Evolutionary conservation across 164 flowering plant species (phyloP).

Genomic region (Dillenia turbinata): DNA sequence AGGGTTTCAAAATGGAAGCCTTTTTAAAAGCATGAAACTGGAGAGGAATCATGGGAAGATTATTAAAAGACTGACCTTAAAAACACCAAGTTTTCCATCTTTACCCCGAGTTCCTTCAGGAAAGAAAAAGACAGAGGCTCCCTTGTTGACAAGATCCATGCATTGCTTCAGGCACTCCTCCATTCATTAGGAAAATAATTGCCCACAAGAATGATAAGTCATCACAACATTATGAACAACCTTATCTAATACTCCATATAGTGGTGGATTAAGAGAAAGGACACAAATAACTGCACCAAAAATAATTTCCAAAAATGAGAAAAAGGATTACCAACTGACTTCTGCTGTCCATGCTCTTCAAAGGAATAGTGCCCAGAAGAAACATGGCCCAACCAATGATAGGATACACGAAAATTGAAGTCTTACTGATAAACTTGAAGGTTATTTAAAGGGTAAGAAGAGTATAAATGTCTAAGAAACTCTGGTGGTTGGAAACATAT

Average conservation of each 20-base stretch:
- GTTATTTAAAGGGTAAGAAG: slow-evolving; percentile 80
- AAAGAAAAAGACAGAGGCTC: slow-evolving; percentile 93
- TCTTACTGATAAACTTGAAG: slow-evolving; percentile 96
- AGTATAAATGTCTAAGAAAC: slow-evolving; percentile 82
- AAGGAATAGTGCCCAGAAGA: slow-evolving; percentile 74
- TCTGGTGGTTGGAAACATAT: slow-evolving; percentile 93
- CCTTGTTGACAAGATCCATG: slow-evolving; percentile 69
- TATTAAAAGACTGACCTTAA: slow-evolving; percentile 57
- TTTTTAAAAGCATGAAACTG: too few species aligned
- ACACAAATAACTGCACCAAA: neutral
- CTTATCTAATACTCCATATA: neutral
- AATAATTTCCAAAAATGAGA: neutral
- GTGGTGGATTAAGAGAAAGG: neutral
- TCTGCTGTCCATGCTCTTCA: slow-evolving; percentile 86
- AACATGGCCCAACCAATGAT: slow-evolving; percentile 97
- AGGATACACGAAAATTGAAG: slow-evolving; percentile 70
- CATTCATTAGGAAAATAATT: slow-evolving; percentile 13
- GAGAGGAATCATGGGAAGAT: too few species aligned
- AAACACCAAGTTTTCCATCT: slow-evolving; percentile 73
- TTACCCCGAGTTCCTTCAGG: slow-evolving; percentile 96
- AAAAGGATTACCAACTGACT: slow-evolving; percentile 77
- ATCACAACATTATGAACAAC: too few species aligned
- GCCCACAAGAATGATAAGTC: neutral
- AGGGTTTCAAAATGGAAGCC: too few species aligned
- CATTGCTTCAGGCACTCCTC: slow-evolving; percentile 87